Base-by-base conservation (phyloP, 2,329 filamentous ascomycete genomes). In the Leptodontidium sp. region DNA sequence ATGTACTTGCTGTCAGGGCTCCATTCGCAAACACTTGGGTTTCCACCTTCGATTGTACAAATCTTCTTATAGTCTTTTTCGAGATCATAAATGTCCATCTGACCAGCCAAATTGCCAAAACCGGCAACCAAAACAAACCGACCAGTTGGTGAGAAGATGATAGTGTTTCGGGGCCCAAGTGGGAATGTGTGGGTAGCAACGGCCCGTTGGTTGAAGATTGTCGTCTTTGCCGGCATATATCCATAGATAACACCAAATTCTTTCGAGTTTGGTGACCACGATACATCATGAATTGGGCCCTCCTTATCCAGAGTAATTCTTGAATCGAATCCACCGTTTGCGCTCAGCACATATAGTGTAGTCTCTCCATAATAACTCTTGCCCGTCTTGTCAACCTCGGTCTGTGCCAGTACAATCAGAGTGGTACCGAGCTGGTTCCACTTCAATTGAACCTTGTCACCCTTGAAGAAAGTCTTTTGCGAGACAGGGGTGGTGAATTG, bases 331-430 rank as follows among this genome's bases (percentile, higher is more conserved):
- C 91, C 90, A 71, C 94, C 95, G 77, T 92, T 97, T 72, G 94
- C 92, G 81, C 93, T 97, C 72, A 99, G 87, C 75, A 99, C 87
- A 83, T 98, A 98, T 78, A 99, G 90, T 72, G 93, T 98, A 11
- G 96, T 98, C 84, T 99, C 96, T 78, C 96, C 96, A 76, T 99
- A 99, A 84, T 99, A 99, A 82, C 93, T 98, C 89, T 98, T 98
- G 82, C 97, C 97, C 68, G 94, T 94, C 84, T 96, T 97, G 83
- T 99, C 96, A 65, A 98, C 96, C 72, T 99, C 96, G 40, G 96
- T 99, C 84, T 98, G 94, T 66, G 96, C 95, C 77, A 99, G 88
- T 74, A 98, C 95, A 77, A 99, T 92, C 79, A 98, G 82, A 79
- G 91, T 95, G 47, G 94, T 97, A 64, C 96, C 96, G 71, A 93